These are phyloP conservation scores for Talaromyces rugulosus DNA, from an alignment of 2,329 filamentous ascomycete genomes.

Conservation along the genomic window DNA sequence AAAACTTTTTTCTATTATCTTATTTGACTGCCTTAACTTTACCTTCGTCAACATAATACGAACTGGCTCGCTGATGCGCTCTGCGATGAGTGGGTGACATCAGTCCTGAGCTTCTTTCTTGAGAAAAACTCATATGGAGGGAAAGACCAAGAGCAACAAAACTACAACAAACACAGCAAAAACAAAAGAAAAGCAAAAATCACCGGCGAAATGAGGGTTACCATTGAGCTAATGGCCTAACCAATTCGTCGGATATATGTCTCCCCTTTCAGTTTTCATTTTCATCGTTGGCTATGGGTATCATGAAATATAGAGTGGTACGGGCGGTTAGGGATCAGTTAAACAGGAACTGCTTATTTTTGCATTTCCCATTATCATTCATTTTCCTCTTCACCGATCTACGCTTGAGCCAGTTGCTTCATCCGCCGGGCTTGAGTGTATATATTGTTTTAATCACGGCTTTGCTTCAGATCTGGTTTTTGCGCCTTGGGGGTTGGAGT, in stretches of 20 bases:
- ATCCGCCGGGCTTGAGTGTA: constrained; percentile 6
- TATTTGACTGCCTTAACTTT: neutral
- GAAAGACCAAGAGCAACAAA: neutral
- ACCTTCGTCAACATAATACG: neutral
- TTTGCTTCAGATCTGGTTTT: neutral
- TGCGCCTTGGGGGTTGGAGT: neutral
- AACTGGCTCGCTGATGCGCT: neutral
- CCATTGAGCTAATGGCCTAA: neutral
- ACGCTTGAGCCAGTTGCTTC: constrained; percentile 3
- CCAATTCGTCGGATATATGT: constrained; percentile 6
- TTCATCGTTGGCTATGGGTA: constrained; percentile 10
- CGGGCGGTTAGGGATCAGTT: constrained; percentile 14
- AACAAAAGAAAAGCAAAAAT: constrained; percentile 3
- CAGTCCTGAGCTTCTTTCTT: neutral
- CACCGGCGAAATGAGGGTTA: constrained; percentile 1
- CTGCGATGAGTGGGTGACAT: neutral
- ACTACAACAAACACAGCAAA: neutral
- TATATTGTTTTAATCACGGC: constrained; percentile 10
- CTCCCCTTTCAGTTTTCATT: constrained; percentile 5
- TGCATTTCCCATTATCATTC: constrained; percentile 1
- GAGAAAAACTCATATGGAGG: neutral
- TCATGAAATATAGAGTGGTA: constrained; percentile 16
- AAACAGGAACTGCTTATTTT: constrained; percentile 6
- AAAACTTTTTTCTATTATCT: neutral
- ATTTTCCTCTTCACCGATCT: constrained; percentile 4